Base-by-base conservation (phyloP, 306 rosid genomes). In the Canavalia gladiata region DNA sequence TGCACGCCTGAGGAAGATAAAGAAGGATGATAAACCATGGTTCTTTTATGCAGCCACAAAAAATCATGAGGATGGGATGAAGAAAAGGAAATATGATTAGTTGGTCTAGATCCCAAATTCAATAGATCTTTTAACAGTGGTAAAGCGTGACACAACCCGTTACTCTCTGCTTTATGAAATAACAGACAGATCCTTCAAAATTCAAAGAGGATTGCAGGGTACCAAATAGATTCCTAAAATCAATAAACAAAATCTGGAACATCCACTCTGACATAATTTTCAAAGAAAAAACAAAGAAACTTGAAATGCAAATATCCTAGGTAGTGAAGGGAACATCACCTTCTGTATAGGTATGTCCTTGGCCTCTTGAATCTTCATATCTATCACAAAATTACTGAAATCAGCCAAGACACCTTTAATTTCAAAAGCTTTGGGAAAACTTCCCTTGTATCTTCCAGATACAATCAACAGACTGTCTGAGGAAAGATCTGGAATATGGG, bases 381-480 rank as follows among this genome's bases (percentile, higher is more conserved):
- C 86, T 31, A 90, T 57, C 41, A 37, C 76, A 73, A 79, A 62
- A 58, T 52, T 82, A 66, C 86, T 88, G 84, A 86, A 87, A 85
- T 92, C 86, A 51, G 91, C 86, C 60, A 88, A 87, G 84, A 90
- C 67, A 29, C 98, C 96, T 75, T 87, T 90, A 64, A 83, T 92
- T 86, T 89, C 75, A 33, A 90, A 59, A 49, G 51, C 47, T 45
- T 88, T 80, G 0, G 97, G 97, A 77, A 94, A 90, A 4, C 9
- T 79, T 68, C 98, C 97, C 71, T 65, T 85, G 89, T 75, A 94
- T 90, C 95, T 92, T 79, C 97, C 98, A 31, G 78, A 87, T 75
- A 92, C 74, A 49, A 75, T 78, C 80, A 92, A 54, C 45, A 86
- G 90, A 87, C 83, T 77, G 81, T 84, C 84, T 37, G 86, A 78